Percentiles rank a stretch among this genome's conserved stretches.
phyloP scores from a whole-genome alignment of 1,284 basidiomycete species.

The Phlebopus sp. region DNA sequence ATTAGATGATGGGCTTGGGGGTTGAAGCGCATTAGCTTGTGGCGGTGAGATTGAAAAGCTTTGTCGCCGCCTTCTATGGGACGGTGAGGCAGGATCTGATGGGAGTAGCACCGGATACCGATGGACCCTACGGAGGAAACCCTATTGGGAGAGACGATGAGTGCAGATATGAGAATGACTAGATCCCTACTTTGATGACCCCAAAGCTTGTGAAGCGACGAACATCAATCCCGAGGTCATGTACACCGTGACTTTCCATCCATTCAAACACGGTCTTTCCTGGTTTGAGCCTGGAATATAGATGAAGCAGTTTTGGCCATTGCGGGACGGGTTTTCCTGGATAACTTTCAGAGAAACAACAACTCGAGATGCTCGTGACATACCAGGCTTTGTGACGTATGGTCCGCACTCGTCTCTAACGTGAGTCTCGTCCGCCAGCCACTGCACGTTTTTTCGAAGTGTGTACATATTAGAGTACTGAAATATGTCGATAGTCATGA shows the following conservation, averaged over 20 bases:
- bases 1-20: conserved; percentile 23
- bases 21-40: conserved; percentile 25
- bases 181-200: conserved; percentile 81
- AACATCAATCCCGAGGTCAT: conserved; percentile 79
- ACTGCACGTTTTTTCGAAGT: conserved; percentile 79
- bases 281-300: conserved; percentile 86
- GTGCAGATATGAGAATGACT: conserved; percentile 2
- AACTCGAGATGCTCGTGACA: conserved; percentile 3
- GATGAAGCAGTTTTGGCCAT: conserved; percentile 80
- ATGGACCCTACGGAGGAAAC: conserved; percentile 90
- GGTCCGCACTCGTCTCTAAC: conserved; percentile 86
- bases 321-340: conserved; percentile 58
- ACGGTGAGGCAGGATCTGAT: conserved; percentile 30
- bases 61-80: conserved; percentile 41
- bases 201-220: conserved; percentile 97
- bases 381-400: conserved; percentile 81
- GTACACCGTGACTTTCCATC: conserved; percentile 79
- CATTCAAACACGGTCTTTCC: conserved; percentile 87
- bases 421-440: conserved; percentile 78
- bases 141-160: conserved; percentile 41
- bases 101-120: conserved; percentile 81
- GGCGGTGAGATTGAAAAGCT: conserved; percentile 36
- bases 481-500: conserved; percentile 96
- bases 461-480: conserved; percentile 99
- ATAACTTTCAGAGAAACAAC: conserved; percentile 6